A percentile compares a stretch with the other conserved stretches of the same genome.
Evolutionary conservation across 768 basidiomycete genomes (phyloP).

Genomic region (Termitomyces sp.): DNA sequence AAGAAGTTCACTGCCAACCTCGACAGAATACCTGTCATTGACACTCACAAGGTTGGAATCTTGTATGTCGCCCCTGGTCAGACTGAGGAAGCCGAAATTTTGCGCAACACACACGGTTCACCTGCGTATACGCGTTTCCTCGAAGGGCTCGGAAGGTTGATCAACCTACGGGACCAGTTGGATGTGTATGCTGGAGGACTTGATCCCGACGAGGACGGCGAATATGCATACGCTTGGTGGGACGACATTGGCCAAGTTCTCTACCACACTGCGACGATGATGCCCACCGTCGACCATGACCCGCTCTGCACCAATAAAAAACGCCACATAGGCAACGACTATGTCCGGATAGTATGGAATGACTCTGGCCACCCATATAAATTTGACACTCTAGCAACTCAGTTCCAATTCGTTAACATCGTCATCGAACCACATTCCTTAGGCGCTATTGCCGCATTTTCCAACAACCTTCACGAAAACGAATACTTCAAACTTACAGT

Average conservation of each 20-base stretch:
- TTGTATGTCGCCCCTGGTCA: slow-evolving; percentile 95
- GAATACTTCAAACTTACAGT: slow-evolving; percentile 96
- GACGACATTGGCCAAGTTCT: slow-evolving; percentile 94
- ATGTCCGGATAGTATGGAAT: slow-evolving; percentile 95
- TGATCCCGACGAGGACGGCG: slow-evolving; percentile 87
- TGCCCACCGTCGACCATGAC: slow-evolving; percentile 76
- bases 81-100: slow-evolving; percentile 75
- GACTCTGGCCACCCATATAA: slow-evolving; percentile 86
- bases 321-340: slow-evolving; percentile 95
- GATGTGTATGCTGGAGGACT: slow-evolving; percentile 93
- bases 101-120: slow-evolving; percentile 88
- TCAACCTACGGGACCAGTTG: slow-evolving; percentile 82
- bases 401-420: slow-evolving; percentile 97
- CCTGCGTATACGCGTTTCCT: slow-evolving; percentile 93
- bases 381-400: slow-evolving; percentile 88
- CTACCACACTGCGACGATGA: slow-evolving; percentile 95
- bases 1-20: slow-evolving; percentile 58
- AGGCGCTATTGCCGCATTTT: slow-evolving; percentile 80
- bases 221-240: slow-evolving; percentile 99
- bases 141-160: slow-evolving; percentile 81
- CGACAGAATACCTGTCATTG: slow-evolving; percentile 88
- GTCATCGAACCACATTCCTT: slow-evolving; percentile 91
- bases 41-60: slow-evolving; percentile 95
- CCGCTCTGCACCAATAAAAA: slow-evolving; percentile 82
- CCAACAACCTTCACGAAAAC: slow-evolving; percentile 79